Evolutionary conservation across 257 asterid genomes (phyloP).

Genomic region (Ligustrum vulgare): DNA sequence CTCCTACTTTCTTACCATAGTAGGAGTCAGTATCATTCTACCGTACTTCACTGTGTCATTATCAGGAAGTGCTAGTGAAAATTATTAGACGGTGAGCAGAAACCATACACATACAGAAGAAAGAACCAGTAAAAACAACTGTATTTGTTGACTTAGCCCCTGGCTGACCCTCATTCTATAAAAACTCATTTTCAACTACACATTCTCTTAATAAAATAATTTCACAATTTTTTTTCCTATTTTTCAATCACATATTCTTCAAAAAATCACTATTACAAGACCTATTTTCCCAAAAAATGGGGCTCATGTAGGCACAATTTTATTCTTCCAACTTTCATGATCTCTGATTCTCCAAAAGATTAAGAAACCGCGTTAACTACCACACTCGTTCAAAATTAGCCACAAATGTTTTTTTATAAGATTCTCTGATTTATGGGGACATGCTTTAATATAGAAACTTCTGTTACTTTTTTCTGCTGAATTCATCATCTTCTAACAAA

Average conservation of each 20-base stretch:
- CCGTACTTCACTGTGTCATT: slow-evolving; percentile 37
- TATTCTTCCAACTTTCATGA: slow-evolving; percentile 18
- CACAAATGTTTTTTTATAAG: neutral
- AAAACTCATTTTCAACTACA: too few species aligned
- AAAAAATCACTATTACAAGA: too few species aligned
- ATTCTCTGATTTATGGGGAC: neutral
- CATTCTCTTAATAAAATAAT: too few species aligned
- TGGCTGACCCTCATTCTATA: too few species aligned
- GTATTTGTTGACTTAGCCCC: slow-evolving; percentile 21
- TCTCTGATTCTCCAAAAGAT: neutral
- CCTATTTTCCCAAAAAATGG: too few species aligned
- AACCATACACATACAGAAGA: neutral
- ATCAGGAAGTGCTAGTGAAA: slow-evolving; percentile 24
- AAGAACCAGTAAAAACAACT: neutral
- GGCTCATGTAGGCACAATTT: neutral
- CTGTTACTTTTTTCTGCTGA: neutral
- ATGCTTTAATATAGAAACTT: neutral
- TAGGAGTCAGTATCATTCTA: neutral
- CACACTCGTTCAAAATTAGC: neutral
- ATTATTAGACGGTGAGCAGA: neutral
- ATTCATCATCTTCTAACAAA: neutral
- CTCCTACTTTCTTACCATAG: slow-evolving; percentile 44
- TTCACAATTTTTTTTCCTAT: too few species aligned
- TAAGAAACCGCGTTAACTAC: slow-evolving; percentile 18
- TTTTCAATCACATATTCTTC: too few species aligned